Evolutionary conservation across 2,329 filamentous ascomycete species (phyloP).

Genomic region (Aspergillus sclerotialis): DNA sequence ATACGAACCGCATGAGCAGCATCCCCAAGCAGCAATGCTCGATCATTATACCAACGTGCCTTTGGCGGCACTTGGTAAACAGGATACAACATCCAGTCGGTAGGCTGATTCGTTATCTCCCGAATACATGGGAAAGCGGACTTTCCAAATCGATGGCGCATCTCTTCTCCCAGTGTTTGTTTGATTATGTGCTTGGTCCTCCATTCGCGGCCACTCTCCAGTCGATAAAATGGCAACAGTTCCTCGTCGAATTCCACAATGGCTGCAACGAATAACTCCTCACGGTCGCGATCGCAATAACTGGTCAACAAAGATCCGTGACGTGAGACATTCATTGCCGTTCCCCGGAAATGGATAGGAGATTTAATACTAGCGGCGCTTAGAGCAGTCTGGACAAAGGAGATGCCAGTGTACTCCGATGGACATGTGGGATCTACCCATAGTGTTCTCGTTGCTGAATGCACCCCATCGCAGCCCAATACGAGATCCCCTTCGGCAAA

Average conservation of each 20-base stretch:
- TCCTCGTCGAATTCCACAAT: constrained; percentile 31
- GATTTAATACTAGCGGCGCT: constrained; percentile 16
- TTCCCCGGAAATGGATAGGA: constrained; percentile 30
- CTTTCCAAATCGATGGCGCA: constrained; percentile 29
- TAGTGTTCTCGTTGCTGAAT: constrained; percentile 30
- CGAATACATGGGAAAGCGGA: constrained; percentile 30
- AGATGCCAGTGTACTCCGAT: constrained; percentile 36
- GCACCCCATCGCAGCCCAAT: constrained; percentile 36
- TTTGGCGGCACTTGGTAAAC: constrained; percentile 35
- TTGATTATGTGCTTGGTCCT: constrained; percentile 27
- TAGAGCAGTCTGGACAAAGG: constrained; percentile 31
- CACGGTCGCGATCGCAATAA: constrained; percentile 29
- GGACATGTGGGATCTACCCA: constrained; percentile 28
- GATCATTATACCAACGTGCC: constrained; percentile 34
- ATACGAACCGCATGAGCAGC: constrained; percentile 39
- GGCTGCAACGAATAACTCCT: constrained; percentile 34
- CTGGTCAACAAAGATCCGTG: constrained; percentile 34
- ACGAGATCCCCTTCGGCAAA: constrained; percentile 28
- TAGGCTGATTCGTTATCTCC: constrained; percentile 27
- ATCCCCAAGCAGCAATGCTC: constrained; percentile 39
- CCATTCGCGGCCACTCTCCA: constrained; percentile 27
- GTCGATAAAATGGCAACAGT: constrained; percentile 14
- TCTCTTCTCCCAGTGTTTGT: constrained; percentile 26
- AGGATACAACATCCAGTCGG: constrained; percentile 39
- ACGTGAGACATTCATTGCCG: constrained; percentile 33